phyloP scores from a whole-genome alignment of 140 eudicot species.

The Bidens hawaiensis region DNA sequence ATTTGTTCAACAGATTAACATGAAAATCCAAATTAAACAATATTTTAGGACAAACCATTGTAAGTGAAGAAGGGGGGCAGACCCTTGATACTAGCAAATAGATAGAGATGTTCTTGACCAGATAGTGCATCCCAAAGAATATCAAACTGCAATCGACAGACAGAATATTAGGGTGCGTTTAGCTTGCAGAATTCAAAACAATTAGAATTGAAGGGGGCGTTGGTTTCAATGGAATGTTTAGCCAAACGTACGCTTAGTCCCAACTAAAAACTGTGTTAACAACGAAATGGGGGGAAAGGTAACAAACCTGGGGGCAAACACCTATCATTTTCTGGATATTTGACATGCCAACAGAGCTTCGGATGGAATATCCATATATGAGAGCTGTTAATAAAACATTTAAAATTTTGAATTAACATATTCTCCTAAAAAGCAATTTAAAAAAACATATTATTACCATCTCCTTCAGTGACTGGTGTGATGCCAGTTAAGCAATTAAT shows the following conservation, averaged over 20 bases:
- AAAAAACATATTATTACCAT: slow-evolving; percentile 51
- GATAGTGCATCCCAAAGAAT: slow-evolving; percentile 92
- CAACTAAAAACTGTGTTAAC: not conserved
- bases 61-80: slow-evolving; percentile 62
- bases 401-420: not conserved
- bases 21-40: not conserved
- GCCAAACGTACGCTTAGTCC: too few species aligned
- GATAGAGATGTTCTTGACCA: slow-evolving; percentile 90
- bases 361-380: slow-evolving; percentile 79
- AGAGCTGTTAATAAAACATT: slow-evolving; percentile 48
- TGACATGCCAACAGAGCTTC: slow-evolving; percentile 93
- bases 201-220: too few species aligned
- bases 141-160: slow-evolving; percentile 63
- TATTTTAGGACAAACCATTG: slow-evolving; percentile 33
- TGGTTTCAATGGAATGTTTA: too few species aligned
- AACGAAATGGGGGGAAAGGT: not conserved
- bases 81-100: slow-evolving; percentile 94
- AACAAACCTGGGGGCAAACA: slow-evolving; percentile 90
- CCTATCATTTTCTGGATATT: slow-evolving; percentile 92
- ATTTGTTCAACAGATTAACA: not conserved
- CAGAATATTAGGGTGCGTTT: too few species aligned
- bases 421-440: not conserved
- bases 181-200: too few species aligned
- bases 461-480: slow-evolving; percentile 89
- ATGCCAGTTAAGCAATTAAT: slow-evolving; percentile 95